These are phyloP conservation scores for Fusarium paranaense DNA, from an alignment of 2,329 filamentous ascomycete species.

Conservation along the genomic window DNA sequence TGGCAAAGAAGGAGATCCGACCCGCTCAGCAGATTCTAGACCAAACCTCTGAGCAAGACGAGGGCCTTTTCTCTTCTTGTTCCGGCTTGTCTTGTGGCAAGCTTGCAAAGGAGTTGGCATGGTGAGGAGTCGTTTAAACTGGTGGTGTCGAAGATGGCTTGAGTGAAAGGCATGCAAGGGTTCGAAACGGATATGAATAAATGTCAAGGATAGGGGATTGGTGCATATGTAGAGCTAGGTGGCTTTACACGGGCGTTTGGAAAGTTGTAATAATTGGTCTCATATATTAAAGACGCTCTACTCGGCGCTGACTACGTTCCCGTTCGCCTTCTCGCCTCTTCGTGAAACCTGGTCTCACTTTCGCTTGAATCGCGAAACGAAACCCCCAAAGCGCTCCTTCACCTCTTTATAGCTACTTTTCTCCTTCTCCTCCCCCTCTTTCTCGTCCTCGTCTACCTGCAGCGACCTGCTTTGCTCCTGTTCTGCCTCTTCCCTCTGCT, in stretches of 20 bases:
- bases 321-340: neutral
- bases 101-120: slow-evolving; percentile 24
- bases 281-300: neutral
- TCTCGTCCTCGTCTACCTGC: neutral
- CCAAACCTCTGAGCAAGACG: slow-evolving; percentile 27
- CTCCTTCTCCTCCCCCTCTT: neutral
- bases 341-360: neutral
- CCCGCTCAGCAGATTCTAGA: slow-evolving; percentile 30
- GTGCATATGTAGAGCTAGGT: neutral
- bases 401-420: slow-evolving; percentile 5
- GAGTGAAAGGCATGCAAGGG: neutral
- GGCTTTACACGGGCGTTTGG: neutral
- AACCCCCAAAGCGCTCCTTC: neutral
- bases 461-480: slow-evolving; percentile 20
- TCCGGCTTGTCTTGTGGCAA: slow-evolving; percentile 29
- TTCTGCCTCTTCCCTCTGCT: slow-evolving; percentile 10
- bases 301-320: neutral
- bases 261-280: neutral
- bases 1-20: slow-evolving; percentile 24
- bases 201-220: neutral
- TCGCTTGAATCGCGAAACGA: slow-evolving; percentile 31
- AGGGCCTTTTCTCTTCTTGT: slow-evolving; percentile 28
- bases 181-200: neutral
- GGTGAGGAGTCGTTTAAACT: neutral
- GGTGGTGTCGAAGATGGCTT: neutral